Evolutionary conservation across 768 basidiomycete genomes (phyloP), one percentile per base, ranked within the genome.

Genomic region (Lentinus tigrinus): DNA sequence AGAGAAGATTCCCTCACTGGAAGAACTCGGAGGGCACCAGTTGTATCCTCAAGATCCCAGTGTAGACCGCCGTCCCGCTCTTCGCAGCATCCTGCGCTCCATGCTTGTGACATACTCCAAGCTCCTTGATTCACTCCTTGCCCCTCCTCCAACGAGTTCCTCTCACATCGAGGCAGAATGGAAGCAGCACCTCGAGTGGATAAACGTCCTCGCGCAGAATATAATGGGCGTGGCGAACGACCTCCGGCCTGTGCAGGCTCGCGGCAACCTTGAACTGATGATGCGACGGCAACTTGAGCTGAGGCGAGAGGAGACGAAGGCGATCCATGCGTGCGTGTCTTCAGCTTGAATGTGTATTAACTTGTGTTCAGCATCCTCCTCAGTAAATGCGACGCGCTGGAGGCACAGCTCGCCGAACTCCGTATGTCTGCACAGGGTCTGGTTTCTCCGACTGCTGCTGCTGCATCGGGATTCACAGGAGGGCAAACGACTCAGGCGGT

Each of bases 141-240:
- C 77, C 8, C 75, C 78, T 0, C 90, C 92, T 0, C 85, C 86
- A 13, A 82, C 84, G 13, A 73, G 81, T 8, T 74, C 78, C 3
- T 68, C 80, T 11, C 52, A 72, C 42, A 19, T 43, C 4, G 75
- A 78, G 19, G 86, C 89, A 26, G 85, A 89, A 59, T 94, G 91
- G 89, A 81, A 84, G 52, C 76, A 82, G 49, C 83, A 88, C 54
- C 77, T 89, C 2, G 89, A 92, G 67, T 93, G 93, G 89, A 88
- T 95, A 52, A 85, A 81, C 11, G 77, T 90, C 2, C 81, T 93
- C 52, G 85, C 85, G 7, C 89, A 92, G 70, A 96, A 95, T 70
- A 80, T 96, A 56, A 91, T 95, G 84, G 90, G 88, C 14, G 89
- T 91, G 17, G 91, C 90, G 37, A 96, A 96, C 67, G 93, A 94